These are phyloP conservation scores for Keithomyces neogunnii DNA, from an alignment of 2,329 filamentous ascomycete genomes.

Conservation along the genomic window DNA sequence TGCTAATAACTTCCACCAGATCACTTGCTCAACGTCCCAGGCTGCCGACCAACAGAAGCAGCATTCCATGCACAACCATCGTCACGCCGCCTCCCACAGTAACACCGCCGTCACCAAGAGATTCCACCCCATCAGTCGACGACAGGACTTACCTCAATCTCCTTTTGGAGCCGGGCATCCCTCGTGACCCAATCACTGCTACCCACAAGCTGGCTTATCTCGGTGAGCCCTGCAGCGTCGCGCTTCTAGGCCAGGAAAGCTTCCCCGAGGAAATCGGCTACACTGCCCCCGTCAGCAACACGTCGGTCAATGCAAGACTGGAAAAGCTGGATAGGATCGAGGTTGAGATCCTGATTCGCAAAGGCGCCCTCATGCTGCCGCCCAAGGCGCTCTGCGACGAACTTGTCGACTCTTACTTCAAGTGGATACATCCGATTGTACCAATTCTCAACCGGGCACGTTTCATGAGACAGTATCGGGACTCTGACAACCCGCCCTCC, in stretches of 20 bases:
- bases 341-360: slow-evolving; percentile 87
- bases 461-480: slow-evolving; percentile 89
- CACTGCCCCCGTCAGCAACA: slow-evolving; percentile 53
- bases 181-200: slow-evolving; percentile 89
- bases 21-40: not conserved
- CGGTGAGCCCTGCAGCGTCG: slow-evolving; percentile 94
- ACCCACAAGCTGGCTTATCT: slow-evolving; percentile 89
- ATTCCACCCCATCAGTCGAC: slow-evolving; percentile 35
- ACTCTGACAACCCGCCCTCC: slow-evolving; percentile 87
- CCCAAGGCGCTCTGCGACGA: slow-evolving; percentile 86
- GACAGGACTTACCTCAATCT: slow-evolving; percentile 75
- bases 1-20: not conserved
- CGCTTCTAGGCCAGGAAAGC: slow-evolving; percentile 84
- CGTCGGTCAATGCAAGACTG: slow-evolving; percentile 54
- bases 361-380: slow-evolving; percentile 85
- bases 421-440: slow-evolving; percentile 91
- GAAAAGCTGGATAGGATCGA: slow-evolving; percentile 93
- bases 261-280: slow-evolving; percentile 83
- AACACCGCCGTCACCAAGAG: slow-evolving; percentile 35
- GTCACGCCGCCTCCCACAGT: slow-evolving; percentile 46
- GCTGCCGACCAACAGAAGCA: slow-evolving; percentile 19
- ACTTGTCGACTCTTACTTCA: slow-evolving; percentile 88
- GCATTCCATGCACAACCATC: slow-evolving; percentile 9
- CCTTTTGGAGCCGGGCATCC: slow-evolving; percentile 93
- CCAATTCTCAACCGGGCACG: slow-evolving; percentile 88